Evolutionary conservation across 2,329 filamentous ascomycete genomes (phyloP).

Genomic region (Diaporthe velutina): DNA sequence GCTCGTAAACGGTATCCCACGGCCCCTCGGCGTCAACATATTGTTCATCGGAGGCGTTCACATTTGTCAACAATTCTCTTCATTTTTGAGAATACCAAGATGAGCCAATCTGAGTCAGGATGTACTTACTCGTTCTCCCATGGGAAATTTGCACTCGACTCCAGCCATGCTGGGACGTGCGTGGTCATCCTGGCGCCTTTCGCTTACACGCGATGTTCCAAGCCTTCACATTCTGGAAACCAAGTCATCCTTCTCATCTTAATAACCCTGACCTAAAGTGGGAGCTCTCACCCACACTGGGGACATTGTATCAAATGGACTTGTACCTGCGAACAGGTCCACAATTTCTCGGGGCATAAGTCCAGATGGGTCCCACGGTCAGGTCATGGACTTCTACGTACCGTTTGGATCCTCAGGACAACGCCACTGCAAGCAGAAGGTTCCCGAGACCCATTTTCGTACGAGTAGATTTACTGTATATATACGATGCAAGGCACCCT

Average conservation of each 20-base stretch:
- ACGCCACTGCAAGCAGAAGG: background rate
- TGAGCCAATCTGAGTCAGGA: background rate
- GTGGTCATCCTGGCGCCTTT: background rate
- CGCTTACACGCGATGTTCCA: background rate
- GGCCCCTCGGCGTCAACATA: background rate
- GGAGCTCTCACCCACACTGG: background rate
- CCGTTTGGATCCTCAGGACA: background rate
- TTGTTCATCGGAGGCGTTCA: background rate
- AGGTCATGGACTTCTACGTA: background rate
- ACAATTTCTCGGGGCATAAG: background rate
- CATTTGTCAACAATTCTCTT: accelerated
- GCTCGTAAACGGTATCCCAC: background rate
- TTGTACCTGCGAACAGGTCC: background rate
- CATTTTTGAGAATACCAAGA: background rate
- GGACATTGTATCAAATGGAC: too few relatives aligned
- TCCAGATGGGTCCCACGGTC: too few relatives aligned
- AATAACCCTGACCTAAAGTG: background rate
- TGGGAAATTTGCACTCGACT: background rate
- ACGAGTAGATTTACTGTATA: background rate
- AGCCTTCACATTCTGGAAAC: background rate
- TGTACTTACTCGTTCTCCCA: background rate
- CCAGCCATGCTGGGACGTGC: background rate
- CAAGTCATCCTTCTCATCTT: background rate
- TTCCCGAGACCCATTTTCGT: background rate
- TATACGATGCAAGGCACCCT: background rate